A percentile compares a stretch with the other conserved stretches of the same genome.
Conservation (phyloP, 371 early-diverging fungal species). For the Basidiobolus heterosporus region DNA sequence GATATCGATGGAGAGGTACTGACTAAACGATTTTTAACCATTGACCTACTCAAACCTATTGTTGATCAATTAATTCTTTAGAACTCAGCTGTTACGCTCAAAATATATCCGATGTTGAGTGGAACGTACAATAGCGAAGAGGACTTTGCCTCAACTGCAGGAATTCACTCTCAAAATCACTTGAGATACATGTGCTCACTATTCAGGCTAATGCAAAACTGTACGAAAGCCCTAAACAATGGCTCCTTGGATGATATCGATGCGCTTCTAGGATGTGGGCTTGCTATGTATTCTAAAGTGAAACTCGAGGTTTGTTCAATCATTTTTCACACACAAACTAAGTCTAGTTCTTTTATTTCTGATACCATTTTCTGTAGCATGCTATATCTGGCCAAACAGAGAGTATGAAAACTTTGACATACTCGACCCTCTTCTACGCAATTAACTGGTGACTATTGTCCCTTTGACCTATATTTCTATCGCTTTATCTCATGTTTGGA, state of each 20-base stretch:
- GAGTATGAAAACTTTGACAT: no score
- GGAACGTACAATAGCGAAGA: conserved; percentile 9
- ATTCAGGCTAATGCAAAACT: conserved; percentile 53
- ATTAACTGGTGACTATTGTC: conserved; percentile 32
- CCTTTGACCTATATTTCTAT: not conserved
- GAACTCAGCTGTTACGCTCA: not conserved
- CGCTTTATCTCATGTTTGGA: not conserved
- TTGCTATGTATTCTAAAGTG: conserved; percentile 25
- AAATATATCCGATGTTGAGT: conserved; percentile 12
- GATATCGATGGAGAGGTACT: conserved; percentile 27
- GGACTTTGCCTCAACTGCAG: conserved; percentile 1
- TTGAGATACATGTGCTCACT: conserved; percentile 43
- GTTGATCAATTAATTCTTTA: not conserved
- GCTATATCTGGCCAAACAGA: not conserved
- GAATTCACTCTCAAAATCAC: conserved; percentile 7
- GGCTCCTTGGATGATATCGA: conserved; percentile 47
- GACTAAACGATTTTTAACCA: not conserved
- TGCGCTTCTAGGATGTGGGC: conserved; percentile 51
- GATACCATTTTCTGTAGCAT: no score
- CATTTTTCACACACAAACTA: no score
- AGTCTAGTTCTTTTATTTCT: no score
- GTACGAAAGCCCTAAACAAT: conserved; percentile 35
- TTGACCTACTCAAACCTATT: no score
- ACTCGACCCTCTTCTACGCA: conserved; percentile 15
- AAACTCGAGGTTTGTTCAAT: conserved; percentile 6